Conservation (phyloP, 164 flowering plant genomes). For the Malania oleifera region DNA sequence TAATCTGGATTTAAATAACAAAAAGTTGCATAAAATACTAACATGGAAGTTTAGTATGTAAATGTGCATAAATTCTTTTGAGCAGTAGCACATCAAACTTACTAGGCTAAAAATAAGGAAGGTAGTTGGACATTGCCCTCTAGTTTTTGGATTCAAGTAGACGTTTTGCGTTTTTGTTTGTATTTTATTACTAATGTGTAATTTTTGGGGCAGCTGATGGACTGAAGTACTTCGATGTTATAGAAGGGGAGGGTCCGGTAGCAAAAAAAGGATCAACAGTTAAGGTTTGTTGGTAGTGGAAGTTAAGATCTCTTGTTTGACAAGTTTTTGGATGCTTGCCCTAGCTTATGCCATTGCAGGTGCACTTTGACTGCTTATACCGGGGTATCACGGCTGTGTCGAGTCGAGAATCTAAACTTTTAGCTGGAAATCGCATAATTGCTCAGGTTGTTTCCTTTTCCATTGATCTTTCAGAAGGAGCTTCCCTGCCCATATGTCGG, state of each 20-base stretch:
- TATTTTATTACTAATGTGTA: not conserved
- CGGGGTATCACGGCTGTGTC: constrained; percentile 86
- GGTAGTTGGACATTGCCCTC: not conserved
- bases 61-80: too few relatives aligned
- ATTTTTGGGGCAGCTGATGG: constrained; percentile 68
- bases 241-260: constrained; percentile 75
- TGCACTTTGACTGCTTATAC: constrained; percentile 88
- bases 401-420: constrained; percentile 83
- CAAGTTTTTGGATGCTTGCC: not conserved
- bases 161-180: not conserved
- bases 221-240: constrained; percentile 77
- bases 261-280: constrained; percentile 79
- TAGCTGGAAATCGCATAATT: constrained; percentile 89
- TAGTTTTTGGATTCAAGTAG: not conserved
- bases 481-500: too few relatives aligned
- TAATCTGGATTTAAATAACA: too few relatives aligned
- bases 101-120: not conserved
- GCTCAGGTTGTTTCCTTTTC: constrained; percentile 54
- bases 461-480: not conserved
- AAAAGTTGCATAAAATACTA: too few relatives aligned
- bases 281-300: constrained; percentile 43
- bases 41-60: too few relatives aligned
- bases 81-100: not conserved
- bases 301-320: not conserved
- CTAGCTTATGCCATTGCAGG: constrained; percentile 32